These are phyloP conservation scores for Paramecium tetraurelia DNA, from an alignment of 73 alveolate species.

Conservation along the genomic window DNA sequence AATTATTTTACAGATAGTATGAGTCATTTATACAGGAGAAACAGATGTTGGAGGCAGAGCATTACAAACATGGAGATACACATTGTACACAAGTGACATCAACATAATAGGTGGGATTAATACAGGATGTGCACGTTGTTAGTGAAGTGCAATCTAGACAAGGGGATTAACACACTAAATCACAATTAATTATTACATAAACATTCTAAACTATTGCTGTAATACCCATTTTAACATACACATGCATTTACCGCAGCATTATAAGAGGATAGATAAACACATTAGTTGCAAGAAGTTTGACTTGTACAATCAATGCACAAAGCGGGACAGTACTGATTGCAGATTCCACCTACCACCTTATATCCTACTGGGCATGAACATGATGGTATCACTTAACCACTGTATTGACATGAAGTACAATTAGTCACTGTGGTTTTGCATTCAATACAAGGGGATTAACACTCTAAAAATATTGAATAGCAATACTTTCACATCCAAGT, in stretches of 20 bases:
- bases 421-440: background rate
- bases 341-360: background rate
- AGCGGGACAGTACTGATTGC: background rate
- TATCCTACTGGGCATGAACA: background rate
- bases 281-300: background rate
- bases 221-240: background rate
- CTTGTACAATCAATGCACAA: background rate
- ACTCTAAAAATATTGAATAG: background rate
- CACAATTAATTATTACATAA: background rate
- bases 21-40: background rate
- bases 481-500: background rate
- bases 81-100: background rate
- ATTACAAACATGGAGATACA: background rate
- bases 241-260: background rate
- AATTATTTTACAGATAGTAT: background rate
- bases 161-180: background rate
- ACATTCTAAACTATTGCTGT: background rate
- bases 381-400: background rate
- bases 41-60: background rate
- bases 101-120: background rate
- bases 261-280: background rate
- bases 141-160: background rate
- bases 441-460: background rate
- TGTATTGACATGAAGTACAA: background rate
- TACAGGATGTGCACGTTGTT: background rate